A percentile compares a stretch with the other conserved stretches of the same genome.
Conservation (phyloP, 2,329 filamentous ascomycete genomes). For the Alternaria arborescens region DNA sequence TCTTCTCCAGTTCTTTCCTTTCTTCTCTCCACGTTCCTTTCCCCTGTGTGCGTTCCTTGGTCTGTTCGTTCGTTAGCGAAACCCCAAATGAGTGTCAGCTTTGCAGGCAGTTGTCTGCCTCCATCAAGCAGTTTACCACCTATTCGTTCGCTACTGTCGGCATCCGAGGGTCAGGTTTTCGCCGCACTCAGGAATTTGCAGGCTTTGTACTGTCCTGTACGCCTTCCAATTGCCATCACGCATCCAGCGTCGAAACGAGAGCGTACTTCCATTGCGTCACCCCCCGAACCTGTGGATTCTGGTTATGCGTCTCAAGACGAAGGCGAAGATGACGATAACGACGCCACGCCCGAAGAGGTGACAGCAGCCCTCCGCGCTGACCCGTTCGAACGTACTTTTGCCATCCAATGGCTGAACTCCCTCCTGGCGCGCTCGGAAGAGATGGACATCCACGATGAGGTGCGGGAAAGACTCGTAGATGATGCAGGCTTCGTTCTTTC, state of each 20-base stretch:
- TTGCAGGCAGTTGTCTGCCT: constrained; percentile 37
- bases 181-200: constrained; percentile 40
- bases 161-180: constrained; percentile 35
- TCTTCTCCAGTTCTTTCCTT: constrained; percentile 26
- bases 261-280: constrained; percentile 26
- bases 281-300: constrained; percentile 41
- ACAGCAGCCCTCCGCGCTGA: constrained; percentile 43
- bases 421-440: constrained; percentile 43
- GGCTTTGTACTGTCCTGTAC: constrained; percentile 46
- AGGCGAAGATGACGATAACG: constrained; percentile 33
- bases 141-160: constrained; percentile 30
- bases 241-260: constrained; percentile 20
- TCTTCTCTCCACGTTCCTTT: constrained; percentile 14
- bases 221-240: constrained; percentile 33
- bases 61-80: constrained; percentile 10
- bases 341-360: constrained; percentile 31
- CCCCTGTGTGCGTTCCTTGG: constrained; percentile 7
- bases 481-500: constrained; percentile 47
- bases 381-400: constrained; percentile 43
- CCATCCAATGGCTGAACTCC: constrained; percentile 45
- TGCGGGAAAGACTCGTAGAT: constrained; percentile 33
- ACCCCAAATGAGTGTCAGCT: constrained; percentile 38
- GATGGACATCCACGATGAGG: constrained; percentile 37
- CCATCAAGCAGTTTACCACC: constrained; percentile 47
- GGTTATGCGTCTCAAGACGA: constrained; percentile 48